phyloP scores from a whole-genome alignment of 176 grass and related monocot species.

The Musa troglodytarum region DNA sequence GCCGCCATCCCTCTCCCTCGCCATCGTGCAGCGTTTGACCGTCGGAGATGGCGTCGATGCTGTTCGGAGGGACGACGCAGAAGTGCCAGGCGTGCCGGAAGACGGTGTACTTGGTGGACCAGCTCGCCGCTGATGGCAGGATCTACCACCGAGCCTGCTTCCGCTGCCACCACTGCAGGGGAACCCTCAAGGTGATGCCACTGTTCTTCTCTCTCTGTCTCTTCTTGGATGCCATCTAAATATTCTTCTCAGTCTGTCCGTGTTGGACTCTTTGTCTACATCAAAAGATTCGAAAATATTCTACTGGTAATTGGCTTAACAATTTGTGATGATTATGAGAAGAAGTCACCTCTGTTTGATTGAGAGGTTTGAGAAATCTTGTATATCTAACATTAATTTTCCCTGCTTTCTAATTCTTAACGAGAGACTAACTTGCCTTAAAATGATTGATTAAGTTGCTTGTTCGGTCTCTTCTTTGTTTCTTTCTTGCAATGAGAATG shows the following conservation, averaged over 20 bases:
- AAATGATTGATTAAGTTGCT: too few relatives aligned
- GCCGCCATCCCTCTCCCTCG: too few relatives aligned
- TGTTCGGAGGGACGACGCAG: conserved; percentile 86
- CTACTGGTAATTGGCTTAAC: too few relatives aligned
- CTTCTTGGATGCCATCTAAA: not conserved
- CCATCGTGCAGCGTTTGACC: not conserved
- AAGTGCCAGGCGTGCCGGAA: conserved; percentile 91
- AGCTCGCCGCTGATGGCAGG: conserved; percentile 80
- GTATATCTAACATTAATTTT: too few relatives aligned
- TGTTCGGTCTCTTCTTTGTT: too few relatives aligned
- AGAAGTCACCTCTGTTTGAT: not conserved
- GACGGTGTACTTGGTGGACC: conserved; percentile 86
- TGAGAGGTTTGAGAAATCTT: not conserved
- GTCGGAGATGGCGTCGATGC: conserved; percentile 33
- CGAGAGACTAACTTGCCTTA: too few relatives aligned
- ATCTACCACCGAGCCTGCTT: conserved; percentile 95
- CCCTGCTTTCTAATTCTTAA: too few relatives aligned
- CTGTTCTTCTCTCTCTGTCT: not conserved
- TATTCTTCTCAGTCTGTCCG: not conserved
- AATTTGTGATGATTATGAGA: not conserved
- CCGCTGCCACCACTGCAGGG: conserved; percentile 91
- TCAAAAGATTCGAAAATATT: not conserved
- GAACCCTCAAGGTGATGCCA: conserved; percentile 70
- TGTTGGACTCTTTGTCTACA: not conserved
- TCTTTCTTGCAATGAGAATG: too few relatives aligned